Evolutionary conservation across 371 early-diverging fungal genomes (phyloP).

Genomic region (Syncephalastrum sp.): DNA sequence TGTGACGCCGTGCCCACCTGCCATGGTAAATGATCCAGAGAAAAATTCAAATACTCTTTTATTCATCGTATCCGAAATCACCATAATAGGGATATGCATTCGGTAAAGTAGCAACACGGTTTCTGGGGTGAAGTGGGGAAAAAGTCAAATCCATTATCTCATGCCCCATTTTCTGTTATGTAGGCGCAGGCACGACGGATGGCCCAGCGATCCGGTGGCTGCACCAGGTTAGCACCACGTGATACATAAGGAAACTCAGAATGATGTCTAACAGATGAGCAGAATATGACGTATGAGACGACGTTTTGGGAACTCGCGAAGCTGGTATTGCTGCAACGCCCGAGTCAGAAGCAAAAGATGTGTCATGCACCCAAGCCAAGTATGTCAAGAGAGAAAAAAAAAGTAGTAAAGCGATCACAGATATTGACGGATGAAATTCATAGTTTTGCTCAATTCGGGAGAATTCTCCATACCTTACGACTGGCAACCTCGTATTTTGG

Average conservation of each 20-base stretch:
- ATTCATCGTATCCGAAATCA: conserved; percentile 10
- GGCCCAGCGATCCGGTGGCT: conserved; percentile 46
- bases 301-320: conserved; percentile 52
- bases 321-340: conserved; percentile 28
- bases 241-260: too few relatives aligned
- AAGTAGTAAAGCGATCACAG: neutral
- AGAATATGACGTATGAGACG: conserved; percentile 40
- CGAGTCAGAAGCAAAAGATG: conserved; percentile 32
- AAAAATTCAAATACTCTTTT: neutral
- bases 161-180: conserved; percentile 18
- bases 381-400: neutral
- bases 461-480: conserved; percentile 47
- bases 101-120: conserved; percentile 20
- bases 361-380: conserved; percentile 68
- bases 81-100: conserved; percentile 36
- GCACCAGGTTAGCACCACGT: conserved; percentile 29
- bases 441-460: conserved; percentile 60
- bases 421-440: neutral
- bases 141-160: neutral
- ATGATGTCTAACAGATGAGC: neutral
- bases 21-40: conserved; percentile 36
- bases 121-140: conserved; percentile 2
- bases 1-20: conserved; percentile 27
- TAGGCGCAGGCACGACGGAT: conserved; percentile 72
- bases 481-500: conserved; percentile 60